Conservation (phyloP, 129 eudicot genomes). For the Ambrosia artemisiifolia region DNA sequence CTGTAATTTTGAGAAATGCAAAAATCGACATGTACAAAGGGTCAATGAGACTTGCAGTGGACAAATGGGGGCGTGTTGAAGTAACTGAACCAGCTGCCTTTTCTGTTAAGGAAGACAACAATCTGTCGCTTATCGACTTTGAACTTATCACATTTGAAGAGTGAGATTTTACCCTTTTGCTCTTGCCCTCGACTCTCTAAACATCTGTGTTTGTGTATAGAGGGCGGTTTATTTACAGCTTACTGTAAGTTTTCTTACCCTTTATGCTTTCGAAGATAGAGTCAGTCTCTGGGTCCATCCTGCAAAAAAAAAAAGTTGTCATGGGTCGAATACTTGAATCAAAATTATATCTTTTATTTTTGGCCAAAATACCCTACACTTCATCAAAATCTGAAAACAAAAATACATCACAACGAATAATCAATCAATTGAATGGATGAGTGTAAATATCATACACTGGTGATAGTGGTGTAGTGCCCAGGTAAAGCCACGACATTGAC, state of each 20-base stretch:
- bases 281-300: too few relatives aligned
- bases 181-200: constrained; percentile 9
- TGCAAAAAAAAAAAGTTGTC: too few relatives aligned
- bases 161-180: constrained; percentile 25
- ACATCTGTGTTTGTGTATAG: constrained; percentile 19
- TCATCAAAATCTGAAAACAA: too few relatives aligned
- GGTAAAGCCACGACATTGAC: too few relatives aligned
- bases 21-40: constrained; percentile 66
- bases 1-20: constrained; percentile 52
- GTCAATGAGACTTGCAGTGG: constrained; percentile 79
- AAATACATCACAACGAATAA: too few relatives aligned
- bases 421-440: too few relatives aligned
- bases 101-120: constrained; percentile 59
- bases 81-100: constrained; percentile 44
- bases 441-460: too few relatives aligned
- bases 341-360: too few relatives aligned
- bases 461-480: too few relatives aligned
- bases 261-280: too few relatives aligned
- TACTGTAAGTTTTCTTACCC: constrained; percentile 16
- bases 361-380: too few relatives aligned
- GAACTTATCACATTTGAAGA: constrained; percentile 52
- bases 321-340: too few relatives aligned
- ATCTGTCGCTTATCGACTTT: constrained; percentile 64
- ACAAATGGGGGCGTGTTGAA: constrained; percentile 68
- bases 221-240: constrained; percentile 19